phyloP scores from a whole-genome alignment of 2,329 filamentous ascomycete genomes.

The Penicillium sp. region DNA sequence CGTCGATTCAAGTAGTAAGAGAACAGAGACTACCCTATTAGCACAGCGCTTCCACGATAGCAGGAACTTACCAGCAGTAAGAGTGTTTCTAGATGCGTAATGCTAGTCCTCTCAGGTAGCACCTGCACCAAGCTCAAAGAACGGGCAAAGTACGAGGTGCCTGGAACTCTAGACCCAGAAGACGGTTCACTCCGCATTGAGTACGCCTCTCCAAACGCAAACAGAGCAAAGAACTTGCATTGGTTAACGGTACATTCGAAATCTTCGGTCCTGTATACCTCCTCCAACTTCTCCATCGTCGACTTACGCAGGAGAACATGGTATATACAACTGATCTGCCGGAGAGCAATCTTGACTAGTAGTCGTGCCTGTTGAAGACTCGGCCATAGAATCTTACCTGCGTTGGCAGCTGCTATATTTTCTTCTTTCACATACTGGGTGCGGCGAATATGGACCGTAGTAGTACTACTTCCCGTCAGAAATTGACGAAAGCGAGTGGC shows the following conservation, averaged over 20 bases:
- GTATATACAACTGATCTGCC: conserved; percentile 43
- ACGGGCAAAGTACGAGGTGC: conserved; percentile 50
- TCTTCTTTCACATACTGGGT: conserved; percentile 41
- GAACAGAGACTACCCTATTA: conserved; percentile 35
- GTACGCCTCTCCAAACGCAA: conserved; percentile 53
- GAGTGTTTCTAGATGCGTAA: conserved; percentile 52
- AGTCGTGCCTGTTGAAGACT: conserved; percentile 42
- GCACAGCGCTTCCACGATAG: background rate
- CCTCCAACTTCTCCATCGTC: conserved; percentile 46
- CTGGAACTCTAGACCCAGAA: conserved; percentile 45
- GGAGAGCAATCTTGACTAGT: conserved; percentile 43
- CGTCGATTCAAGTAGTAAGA: conserved; percentile 45
- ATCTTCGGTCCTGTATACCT: conserved; percentile 38
- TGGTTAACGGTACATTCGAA: conserved; percentile 43
- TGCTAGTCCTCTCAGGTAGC: conserved; percentile 49
- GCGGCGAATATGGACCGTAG: conserved; percentile 38
- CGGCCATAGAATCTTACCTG: conserved; percentile 39
- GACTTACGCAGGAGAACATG: conserved; percentile 44
- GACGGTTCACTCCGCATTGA: conserved; percentile 44
- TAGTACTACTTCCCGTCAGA: conserved; percentile 37
- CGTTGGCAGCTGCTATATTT: conserved; percentile 34
- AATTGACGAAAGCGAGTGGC: conserved; percentile 45
- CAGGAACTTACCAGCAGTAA: conserved; percentile 40
- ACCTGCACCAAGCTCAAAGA: conserved; percentile 50
- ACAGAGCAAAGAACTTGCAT: conserved; percentile 52